Base-by-base conservation (phyloP, 805 yeast genomes). In the Maudiozyma bulderi region DNA sequence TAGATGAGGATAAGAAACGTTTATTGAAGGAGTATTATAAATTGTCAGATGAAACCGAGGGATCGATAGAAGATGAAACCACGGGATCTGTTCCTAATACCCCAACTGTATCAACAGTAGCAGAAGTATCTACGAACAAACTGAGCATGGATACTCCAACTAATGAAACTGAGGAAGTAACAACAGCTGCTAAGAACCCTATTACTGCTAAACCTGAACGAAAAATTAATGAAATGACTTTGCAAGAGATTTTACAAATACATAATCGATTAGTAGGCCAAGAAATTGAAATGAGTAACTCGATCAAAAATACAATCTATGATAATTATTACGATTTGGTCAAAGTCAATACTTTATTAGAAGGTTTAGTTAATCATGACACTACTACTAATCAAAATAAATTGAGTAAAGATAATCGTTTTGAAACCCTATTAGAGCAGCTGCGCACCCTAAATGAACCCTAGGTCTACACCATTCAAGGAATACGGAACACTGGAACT, bases 291-390 rank as follows among this genome's bases (percentile, higher is more conserved):
- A 59, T 60, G 34, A 57, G 58, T 40, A 61, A 60, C 47, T 80
- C 77, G 43, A 81, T 82, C 53, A 84, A 84, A 56, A 77, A 84
- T 31, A 82, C 84, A 40, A 81, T 84, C 9, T 84, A 84, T 63
- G 86, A 84, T 62, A 84, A 84, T 58, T 84, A 84, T 69, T 82
- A 80, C 61, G 90, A 84, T 52, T 67, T 84, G 54, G 82, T 84
- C 58, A 81, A 81, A 57, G 75, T 84, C 50, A 82, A 80, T 56
- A 77, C 80, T 44, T 75, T 82, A 3, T 64, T 84, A 34, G 29
- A 42, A 6, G 26, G 14, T n/a, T 28, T 40, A 6, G 43, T 40
- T 3, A n/a, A 40, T 11, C 32, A 11, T 9, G 43, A 40, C 3
- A 11, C 13, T 14, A 11, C 33, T 8, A 15, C 13, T 15, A 37